phyloP scores from a whole-genome alignment of 2,329 filamentous ascomycete genomes.

The Aspergillus carbonarius region DNA sequence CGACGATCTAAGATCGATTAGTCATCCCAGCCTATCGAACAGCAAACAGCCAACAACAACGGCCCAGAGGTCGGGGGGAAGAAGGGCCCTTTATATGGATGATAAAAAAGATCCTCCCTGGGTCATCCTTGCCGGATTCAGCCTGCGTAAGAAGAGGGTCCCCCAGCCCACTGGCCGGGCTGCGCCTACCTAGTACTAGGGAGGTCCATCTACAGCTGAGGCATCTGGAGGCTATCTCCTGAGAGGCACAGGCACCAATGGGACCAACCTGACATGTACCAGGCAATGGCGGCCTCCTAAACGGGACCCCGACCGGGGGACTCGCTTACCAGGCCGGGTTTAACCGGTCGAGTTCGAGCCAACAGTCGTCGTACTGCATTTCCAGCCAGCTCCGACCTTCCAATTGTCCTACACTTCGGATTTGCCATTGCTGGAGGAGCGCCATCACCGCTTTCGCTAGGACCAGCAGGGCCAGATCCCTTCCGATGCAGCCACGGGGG shows the following conservation, averaged over 20 bases:
- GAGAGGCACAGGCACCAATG: too few relatives aligned
- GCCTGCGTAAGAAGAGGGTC: too few relatives aligned
- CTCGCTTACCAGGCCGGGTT: neutral
- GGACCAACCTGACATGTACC: too few relatives aligned
- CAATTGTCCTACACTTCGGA: constrained; percentile 13
- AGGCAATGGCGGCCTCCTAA: neutral
- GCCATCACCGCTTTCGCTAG: constrained; percentile 12
- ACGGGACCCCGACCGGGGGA: neutral
- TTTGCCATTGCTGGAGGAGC: constrained; percentile 13
- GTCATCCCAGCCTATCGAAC: neutral
- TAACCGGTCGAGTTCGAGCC: constrained; percentile 1
- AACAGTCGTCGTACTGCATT: constrained; percentile 22
- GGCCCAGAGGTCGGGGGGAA: too few relatives aligned
- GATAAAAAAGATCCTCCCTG: too few relatives aligned
- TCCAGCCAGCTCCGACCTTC: constrained; percentile 17
- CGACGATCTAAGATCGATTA: neutral
- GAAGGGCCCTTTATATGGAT: too few relatives aligned
- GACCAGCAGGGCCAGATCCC: constrained; percentile 17
- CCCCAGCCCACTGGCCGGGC: too few relatives aligned
- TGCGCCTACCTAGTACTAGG: too few relatives aligned
- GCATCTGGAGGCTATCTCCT: too few relatives aligned
- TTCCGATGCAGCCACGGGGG: constrained; percentile 18
- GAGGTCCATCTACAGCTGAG: too few relatives aligned
- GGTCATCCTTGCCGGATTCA: too few relatives aligned
- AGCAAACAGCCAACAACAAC: too few relatives aligned